Conservation (phyloP, 768 basidiomycete species). For the Pisolithus marmoratus region DNA sequence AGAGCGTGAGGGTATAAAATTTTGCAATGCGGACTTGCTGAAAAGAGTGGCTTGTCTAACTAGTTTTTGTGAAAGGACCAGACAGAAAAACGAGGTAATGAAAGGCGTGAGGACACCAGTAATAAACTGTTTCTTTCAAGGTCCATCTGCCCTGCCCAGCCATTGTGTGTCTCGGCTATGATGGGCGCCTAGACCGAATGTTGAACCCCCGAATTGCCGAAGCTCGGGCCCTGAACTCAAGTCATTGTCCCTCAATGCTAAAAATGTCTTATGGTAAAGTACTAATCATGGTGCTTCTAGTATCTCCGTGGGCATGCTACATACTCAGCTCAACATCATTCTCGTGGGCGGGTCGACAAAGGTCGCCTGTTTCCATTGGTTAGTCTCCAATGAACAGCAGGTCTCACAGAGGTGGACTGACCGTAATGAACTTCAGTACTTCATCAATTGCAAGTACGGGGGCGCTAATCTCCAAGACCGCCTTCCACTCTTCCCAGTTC, state of each 20-base stretch:
- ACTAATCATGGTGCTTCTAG: too few relatives aligned
- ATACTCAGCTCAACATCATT: conserved; percentile 38
- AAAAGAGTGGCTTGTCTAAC: conserved; percentile 20
- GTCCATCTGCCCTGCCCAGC: too few relatives aligned
- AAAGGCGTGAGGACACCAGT: not conserved
- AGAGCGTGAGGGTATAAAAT: conserved; percentile 3
- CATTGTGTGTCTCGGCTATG: not conserved
- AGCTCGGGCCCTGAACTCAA: not conserved
- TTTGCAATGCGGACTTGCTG: not conserved
- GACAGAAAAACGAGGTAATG: not conserved
- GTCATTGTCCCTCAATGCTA: too few relatives aligned
- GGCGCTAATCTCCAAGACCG: conserved; percentile 79
- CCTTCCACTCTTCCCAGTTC: conserved; percentile 94
- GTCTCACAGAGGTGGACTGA: conserved; percentile 30
- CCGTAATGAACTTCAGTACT: conserved; percentile 76
- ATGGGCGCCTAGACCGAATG: not conserved
- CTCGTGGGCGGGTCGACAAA: conserved; percentile 53
- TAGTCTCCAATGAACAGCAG: not conserved
- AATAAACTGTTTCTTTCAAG: too few relatives aligned
- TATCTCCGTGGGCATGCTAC: not conserved
- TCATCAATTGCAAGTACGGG: conserved; percentile 92
- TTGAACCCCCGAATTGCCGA: not conserved
- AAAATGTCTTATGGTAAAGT: too few relatives aligned
- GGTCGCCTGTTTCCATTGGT: conserved; percentile 35
- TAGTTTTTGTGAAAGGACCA: not conserved